These are phyloP conservation scores for Borealophlyctis nickersoniae DNA, from an alignment of 192 early-diverging fungal species.

Conservation along the genomic window DNA sequence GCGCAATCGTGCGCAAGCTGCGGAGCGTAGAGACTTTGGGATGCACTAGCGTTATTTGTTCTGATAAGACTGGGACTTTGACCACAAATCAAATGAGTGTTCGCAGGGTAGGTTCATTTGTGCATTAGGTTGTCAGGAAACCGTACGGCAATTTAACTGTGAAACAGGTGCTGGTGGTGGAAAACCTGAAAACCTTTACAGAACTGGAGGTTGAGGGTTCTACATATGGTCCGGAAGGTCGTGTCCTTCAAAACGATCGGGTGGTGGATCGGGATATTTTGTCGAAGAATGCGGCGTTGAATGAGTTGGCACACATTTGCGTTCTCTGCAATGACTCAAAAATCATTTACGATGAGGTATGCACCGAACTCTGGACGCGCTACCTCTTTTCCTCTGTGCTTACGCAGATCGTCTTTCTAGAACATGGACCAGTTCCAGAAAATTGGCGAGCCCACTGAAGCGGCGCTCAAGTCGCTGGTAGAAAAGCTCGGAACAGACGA, in stretches of 20 bases:
- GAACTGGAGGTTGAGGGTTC: conserved; percentile 82
- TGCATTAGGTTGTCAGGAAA: background rate
- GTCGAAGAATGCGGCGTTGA: conserved; percentile 50
- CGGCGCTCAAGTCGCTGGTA: conserved; percentile 87
- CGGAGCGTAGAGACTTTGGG: conserved; percentile 95
- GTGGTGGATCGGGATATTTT: conserved; percentile 46
- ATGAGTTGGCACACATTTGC: conserved; percentile 78
- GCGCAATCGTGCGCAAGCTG: conserved; percentile 92
- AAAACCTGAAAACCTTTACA: conserved; percentile 38
- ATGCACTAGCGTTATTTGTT: conserved; percentile 96
- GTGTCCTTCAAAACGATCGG: conserved; percentile 49
- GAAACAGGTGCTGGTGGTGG: conserved; percentile 52
- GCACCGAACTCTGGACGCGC: no score
- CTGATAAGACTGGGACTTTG: conserved; percentile 98
- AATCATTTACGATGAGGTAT: conserved; percentile 74
- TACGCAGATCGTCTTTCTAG: no score
- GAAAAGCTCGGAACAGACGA: conserved; percentile 89
- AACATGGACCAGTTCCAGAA: conserved; percentile 59
- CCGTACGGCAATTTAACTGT: no score
- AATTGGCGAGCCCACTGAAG: conserved; percentile 98
- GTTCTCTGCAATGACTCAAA: conserved; percentile 89
- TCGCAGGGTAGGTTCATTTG: conserved; percentile 19
- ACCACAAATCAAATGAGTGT: conserved; percentile 97
- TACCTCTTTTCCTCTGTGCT: conserved; percentile 3
- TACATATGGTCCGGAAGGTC: conserved; percentile 82